These are phyloP conservation scores for Bidens hawaiensis DNA, from an alignment of 140 eudicot species.

Conservation along the genomic window DNA sequence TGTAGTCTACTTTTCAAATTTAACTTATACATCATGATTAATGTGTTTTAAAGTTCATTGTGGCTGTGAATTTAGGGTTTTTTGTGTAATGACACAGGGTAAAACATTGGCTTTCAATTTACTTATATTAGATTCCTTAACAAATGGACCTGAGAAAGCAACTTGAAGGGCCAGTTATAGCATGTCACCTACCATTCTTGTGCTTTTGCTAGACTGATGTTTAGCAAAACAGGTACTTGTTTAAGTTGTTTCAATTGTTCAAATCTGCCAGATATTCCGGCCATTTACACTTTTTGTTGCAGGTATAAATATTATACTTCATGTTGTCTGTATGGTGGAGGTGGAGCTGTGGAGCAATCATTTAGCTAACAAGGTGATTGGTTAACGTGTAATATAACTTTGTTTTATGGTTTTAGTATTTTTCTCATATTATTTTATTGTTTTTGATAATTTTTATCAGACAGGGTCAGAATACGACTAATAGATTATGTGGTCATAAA, in stretches of 20 bases:
- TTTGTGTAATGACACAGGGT: slow-evolving; percentile 41
- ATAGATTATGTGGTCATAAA: too few species aligned
- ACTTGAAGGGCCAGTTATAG: slow-evolving; percentile 75
- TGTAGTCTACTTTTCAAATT: background rate
- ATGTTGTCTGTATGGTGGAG: slow-evolving; percentile 86
- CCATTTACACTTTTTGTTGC: background rate
- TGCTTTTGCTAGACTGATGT: slow-evolving; percentile 88
- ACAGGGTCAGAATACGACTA: too few species aligned
- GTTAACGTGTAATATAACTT: too few species aligned
- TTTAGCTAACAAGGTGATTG: too few species aligned
- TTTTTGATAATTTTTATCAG: too few species aligned
- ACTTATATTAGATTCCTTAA: slow-evolving; percentile 79
- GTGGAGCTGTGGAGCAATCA: too few species aligned
- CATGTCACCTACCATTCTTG: slow-evolving; percentile 79
- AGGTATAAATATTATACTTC: slow-evolving; percentile 61
- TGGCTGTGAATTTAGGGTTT: background rate
- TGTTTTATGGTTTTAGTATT: too few species aligned
- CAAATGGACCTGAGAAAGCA: slow-evolving; percentile 58
- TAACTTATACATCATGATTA: background rate
- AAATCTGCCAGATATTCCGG: background rate
- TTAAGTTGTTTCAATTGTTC: background rate
- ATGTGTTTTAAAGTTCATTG: background rate
- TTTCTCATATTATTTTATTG: too few species aligned
- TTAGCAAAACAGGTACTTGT: slow-evolving; percentile 73
- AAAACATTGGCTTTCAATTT: slow-evolving; percentile 88